Base-by-base conservation (phyloP, 2,329 filamentous ascomycete species). In the Clonostachys sp. region DNA sequence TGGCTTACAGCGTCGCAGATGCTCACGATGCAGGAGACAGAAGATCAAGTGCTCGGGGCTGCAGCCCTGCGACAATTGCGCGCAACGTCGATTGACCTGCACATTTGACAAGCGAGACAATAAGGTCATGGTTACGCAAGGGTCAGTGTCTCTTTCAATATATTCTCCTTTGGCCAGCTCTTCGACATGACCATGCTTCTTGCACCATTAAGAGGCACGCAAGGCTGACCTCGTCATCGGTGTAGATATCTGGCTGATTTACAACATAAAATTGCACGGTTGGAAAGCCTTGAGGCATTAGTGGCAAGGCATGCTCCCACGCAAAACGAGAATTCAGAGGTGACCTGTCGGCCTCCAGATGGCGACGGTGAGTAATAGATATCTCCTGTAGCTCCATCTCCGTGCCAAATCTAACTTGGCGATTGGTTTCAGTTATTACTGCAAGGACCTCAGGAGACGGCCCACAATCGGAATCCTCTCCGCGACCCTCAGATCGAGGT, bases 121-220 rank as follows among this genome's bases (percentile, higher is more conserved):
- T 43, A 76, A 75, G 50, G 62, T 77, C 13, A 55, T 76, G 6
- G 73, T 78, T 5, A 74, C 73, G 14, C 62, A 64, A 59, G 70
- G 69, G 72, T 74, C 52, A 47, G 59, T 53, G 36, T 46, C 8
- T 16, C 36, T 47, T 34, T n/a, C 52, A 54, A 9, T 41, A 43
- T 14, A 51, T 56, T 2, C 54, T 45, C 5, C 16, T 56, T 20
- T 52, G 45, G n/a, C 48, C 8, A 42, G 14, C 41, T 41, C 40
- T 48, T 6, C 48, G 44, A 34, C 33, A 33, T 16, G 45, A 38
- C 30, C 43, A 42, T 41, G 24, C 47, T 48, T 40, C 42, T 38
- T 40, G 38, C 18, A 20, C 40, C 43, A 69, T 66, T 4, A 68
- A 61, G 42, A 58, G 70, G 42, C 54, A 63, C 2, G 64, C 58